Conservation (phyloP, 169 alveolate species). For the Plasmodium berghei region DNA sequence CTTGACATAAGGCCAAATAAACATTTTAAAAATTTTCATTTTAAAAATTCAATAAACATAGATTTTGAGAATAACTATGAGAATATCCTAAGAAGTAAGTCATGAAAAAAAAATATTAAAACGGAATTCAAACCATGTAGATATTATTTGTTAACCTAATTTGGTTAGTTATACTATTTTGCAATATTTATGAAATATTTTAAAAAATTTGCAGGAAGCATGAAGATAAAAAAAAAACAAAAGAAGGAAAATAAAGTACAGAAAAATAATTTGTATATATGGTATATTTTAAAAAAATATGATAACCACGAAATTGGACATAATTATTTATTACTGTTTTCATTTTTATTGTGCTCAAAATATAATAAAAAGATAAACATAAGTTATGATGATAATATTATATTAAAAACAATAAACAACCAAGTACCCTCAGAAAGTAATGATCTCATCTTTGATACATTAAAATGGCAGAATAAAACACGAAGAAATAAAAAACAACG, state of each 20-base stretch:
- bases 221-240: neutral
- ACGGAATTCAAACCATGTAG: too few relatives aligned
- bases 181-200: too few relatives aligned
- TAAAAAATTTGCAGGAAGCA: neutral
- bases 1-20: constrained; percentile 40
- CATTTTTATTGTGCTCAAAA: constrained; percentile 17
- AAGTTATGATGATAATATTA: constrained; percentile 52
- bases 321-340: constrained; percentile 22
- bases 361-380: neutral
- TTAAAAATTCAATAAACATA: constrained; percentile 43
- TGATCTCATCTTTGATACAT: neutral
- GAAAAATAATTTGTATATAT: neutral
- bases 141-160: too few relatives aligned
- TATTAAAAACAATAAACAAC: constrained; percentile 6
- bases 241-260: neutral
- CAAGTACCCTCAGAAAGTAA: neutral
- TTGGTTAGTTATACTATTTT: too few relatives aligned
- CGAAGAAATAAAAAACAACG: neutral
- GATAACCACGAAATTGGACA: constrained; percentile 10
- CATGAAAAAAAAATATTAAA: neutral
- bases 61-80: constrained; percentile 8
- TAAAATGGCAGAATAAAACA: neutral
- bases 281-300: constrained; percentile 30
- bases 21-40: constrained; percentile 33
- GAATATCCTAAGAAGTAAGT: constrained; percentile 27